A percentile compares a stretch with the other conserved stretches of the same genome.
These are phyloP conservation scores for Ganoderma multipileum DNA, from an alignment of 1,284 basidiomycete genomes.

Conservation along the genomic window DNA sequence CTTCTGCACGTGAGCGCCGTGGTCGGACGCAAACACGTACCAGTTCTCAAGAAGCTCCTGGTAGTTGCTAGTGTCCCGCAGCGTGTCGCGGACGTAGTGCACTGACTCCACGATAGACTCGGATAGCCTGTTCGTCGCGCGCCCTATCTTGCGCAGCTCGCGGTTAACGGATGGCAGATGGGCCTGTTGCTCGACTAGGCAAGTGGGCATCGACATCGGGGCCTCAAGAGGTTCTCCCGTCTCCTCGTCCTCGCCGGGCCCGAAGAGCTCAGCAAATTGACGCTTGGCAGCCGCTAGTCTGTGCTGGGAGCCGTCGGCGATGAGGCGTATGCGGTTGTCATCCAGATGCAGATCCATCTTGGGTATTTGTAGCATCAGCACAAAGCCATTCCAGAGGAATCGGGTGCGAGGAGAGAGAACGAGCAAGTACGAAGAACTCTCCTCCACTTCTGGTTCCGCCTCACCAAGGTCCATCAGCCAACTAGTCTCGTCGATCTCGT, in stretches of 20 bases:
- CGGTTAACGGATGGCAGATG: conserved; percentile 91
- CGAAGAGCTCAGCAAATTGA: conserved; percentile 75
- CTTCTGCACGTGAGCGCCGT: conserved; percentile 87
- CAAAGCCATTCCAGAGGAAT: conserved; percentile 95
- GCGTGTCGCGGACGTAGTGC: conserved; percentile 77
- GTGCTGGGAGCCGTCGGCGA: conserved; percentile 87
- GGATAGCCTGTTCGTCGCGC: conserved; percentile 89
- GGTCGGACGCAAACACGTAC: conserved; percentile 96
- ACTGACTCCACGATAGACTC: conserved; percentile 94
- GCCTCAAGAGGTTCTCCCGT: conserved; percentile 54
- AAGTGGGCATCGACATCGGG: conserved; percentile 54
- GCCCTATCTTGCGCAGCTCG: conserved; percentile 90
- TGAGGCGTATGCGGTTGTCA: conserved; percentile 84
- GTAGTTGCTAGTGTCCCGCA: conserved; percentile 68
- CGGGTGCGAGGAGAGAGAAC: conserved; percentile 86
- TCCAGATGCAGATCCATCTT: conserved; percentile 81
- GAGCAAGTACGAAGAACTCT: conserved; percentile 78
- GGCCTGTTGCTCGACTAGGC: conserved; percentile 87
- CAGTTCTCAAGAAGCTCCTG: conserved; percentile 95
- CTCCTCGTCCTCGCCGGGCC: conserved; percentile 61
- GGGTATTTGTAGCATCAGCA: conserved; percentile 76
- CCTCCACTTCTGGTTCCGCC: conserved; percentile 57
- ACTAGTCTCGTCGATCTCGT: conserved; percentile 66
- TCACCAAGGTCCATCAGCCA: conserved; percentile 59
- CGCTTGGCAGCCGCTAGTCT: conserved; percentile 83